phyloP scores from a whole-genome alignment of 495 filamentous ascomycete species.

The Lasiosphaeriaceae sp. region DNA sequence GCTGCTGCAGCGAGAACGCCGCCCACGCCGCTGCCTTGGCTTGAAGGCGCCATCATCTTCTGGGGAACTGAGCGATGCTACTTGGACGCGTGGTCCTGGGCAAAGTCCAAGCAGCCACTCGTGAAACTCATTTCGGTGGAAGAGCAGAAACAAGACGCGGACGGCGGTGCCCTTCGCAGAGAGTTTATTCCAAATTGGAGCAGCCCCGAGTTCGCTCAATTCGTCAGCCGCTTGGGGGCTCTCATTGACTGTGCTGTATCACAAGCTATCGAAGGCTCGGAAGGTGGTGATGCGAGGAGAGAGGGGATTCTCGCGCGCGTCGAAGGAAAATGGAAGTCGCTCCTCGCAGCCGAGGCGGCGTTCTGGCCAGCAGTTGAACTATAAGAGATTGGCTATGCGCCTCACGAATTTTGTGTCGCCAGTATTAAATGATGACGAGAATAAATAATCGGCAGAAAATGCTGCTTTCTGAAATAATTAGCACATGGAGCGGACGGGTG shows the following conservation, averaged over 20 bases:
- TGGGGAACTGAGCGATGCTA: slow-evolving; percentile 72
- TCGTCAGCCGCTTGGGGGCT: slow-evolving; percentile 42
- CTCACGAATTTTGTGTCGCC: too few species aligned
- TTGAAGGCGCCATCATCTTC: slow-evolving; percentile 66
- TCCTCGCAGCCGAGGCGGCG: slow-evolving; percentile 30
- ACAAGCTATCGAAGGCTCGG: slow-evolving; percentile 13
- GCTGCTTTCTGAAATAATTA: too few species aligned
- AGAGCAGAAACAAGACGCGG: slow-evolving; percentile 35
- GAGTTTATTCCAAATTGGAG: slow-evolving; percentile 68
- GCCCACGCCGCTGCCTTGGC: slow-evolving; percentile 22
- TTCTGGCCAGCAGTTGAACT: too few species aligned
- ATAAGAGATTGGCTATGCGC: too few species aligned
- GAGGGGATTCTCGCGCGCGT: slow-evolving; percentile 24
- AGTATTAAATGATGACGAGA: too few species aligned
- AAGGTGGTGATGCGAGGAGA: slow-evolving; percentile 6
- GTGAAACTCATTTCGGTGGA: background rate
- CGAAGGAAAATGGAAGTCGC: slow-evolving; percentile 27
- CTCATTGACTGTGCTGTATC: slow-evolving; percentile 29
- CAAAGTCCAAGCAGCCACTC: slow-evolving; percentile 34
- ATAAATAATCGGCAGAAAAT: too few species aligned
- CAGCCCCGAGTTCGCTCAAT: slow-evolving; percentile 52
- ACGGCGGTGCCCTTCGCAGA: slow-evolving; percentile 58
- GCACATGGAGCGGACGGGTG: too few species aligned
- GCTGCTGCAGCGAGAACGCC: slow-evolving; percentile 1
- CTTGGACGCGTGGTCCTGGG: slow-evolving; percentile 56